Conservation (phyloP, 495 filamentous ascomycete genomes). For the Penicillium cosmopolitanum region DNA sequence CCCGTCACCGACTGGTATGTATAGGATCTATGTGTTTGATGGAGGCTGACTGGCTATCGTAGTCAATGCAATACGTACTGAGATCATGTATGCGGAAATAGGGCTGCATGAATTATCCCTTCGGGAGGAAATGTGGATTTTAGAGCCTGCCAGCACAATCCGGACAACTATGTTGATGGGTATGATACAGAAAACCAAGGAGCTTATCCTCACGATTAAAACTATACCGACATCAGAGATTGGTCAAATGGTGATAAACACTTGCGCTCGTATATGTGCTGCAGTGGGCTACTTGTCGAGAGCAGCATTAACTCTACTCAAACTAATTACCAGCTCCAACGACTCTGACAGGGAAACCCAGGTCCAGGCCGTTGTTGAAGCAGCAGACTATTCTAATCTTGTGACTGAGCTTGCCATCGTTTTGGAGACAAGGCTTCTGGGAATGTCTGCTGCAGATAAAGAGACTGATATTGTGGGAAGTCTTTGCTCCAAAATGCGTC, state of each 20-base stretch:
- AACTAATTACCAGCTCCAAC: constrained; percentile 7
- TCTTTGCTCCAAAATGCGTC: constrained; percentile 23
- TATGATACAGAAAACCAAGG: constrained; percentile 18
- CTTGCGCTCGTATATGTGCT: constrained; percentile 18
- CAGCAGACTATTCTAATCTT: constrained; percentile 21
- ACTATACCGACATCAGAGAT: constrained; percentile 16
- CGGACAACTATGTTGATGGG: constrained; percentile 19
- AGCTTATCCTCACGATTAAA: constrained; percentile 16
- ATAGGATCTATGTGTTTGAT: background rate
- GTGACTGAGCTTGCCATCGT: constrained; percentile 17
- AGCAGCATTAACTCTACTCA: constrained; percentile 19
- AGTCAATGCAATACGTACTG: constrained; percentile 21
- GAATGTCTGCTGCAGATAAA: constrained; percentile 20
- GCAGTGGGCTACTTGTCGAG: constrained; percentile 19
- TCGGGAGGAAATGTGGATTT: constrained; percentile 22
- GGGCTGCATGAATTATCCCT: constrained; percentile 20
- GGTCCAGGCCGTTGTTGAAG: constrained; percentile 20
- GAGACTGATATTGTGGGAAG: constrained; percentile 23
- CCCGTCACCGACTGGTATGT: constrained; percentile 19
- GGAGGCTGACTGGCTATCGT: constrained; percentile 6
- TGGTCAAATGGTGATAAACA: constrained; percentile 18
- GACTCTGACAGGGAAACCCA: constrained; percentile 12
- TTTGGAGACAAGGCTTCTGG: constrained; percentile 16
- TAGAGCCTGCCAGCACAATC: constrained; percentile 14
- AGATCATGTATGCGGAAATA: constrained; percentile 23